These are phyloP conservation scores for Daucus carota DNA, from an alignment of 129 eudicot genomes.

Conservation along the genomic window DH1_v3.0 NC_030381.2:33036501-33037000, in stretches of 20 bases:
- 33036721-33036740: slow-evolving; percentile 93
- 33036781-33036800: slow-evolving; percentile 75
- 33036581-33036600: neutral
- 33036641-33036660: slow-evolving; percentile 94
- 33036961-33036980: too few relatives aligned
- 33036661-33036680: slow-evolving; percentile 69
- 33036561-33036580: too few relatives aligned
- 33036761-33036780: slow-evolving; percentile 67
- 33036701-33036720: too few relatives aligned
- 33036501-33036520: neutral
- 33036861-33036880: slow-evolving; percentile 11
- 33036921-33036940: too few relatives aligned
- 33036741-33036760: slow-evolving; percentile 98
- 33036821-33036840: slow-evolving; percentile 99
- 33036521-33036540: neutral
- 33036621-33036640: slow-evolving; percentile 48
- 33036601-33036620: slow-evolving; percentile 7
- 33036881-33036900: neutral
- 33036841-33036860: slow-evolving; percentile 86
- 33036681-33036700: too few relatives aligned
- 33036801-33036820: slow-evolving; percentile 91
- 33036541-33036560: neutral
- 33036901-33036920: neutral
- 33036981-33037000: neutral
- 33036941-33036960: neutral